These are phyloP conservation scores for Botrytis medusae DNA, from an alignment of 2,329 filamentous ascomycete genomes.

Conservation along the genomic window DNA sequence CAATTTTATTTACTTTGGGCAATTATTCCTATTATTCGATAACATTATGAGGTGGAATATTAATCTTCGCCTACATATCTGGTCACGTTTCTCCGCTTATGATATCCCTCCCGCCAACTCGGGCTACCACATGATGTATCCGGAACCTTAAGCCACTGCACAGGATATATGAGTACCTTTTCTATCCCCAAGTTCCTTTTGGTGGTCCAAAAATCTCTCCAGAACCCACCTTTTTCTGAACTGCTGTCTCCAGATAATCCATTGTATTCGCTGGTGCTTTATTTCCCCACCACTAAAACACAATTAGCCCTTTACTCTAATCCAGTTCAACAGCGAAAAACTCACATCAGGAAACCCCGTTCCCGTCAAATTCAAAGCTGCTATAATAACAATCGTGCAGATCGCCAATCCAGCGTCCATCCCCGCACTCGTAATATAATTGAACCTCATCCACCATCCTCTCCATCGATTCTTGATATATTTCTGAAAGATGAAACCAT, in stretches of 20 bases:
- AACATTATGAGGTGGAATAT: not conserved
- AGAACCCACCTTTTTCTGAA: slow-evolving; percentile 25
- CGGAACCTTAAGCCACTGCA: not conserved
- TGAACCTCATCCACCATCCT: slow-evolving; percentile 77
- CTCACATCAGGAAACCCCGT: slow-evolving; percentile 52
- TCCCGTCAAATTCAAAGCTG: slow-evolving; percentile 61
- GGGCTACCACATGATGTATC: not conserved
- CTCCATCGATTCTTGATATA: slow-evolving; percentile 63
- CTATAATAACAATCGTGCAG: slow-evolving; percentile 68
- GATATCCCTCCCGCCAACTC: not conserved
- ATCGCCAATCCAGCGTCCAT: slow-evolving; percentile 68
- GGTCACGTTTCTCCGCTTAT: not conserved
- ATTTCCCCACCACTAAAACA: slow-evolving; percentile 64
- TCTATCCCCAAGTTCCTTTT: slow-evolving; percentile 16
- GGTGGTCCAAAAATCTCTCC: slow-evolving; percentile 29
- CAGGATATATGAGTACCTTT: not conserved
- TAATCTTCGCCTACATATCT: no score
- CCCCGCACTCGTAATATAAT: slow-evolving; percentile 72
- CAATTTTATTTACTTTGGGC: not conserved
- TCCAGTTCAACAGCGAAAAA: not conserved
- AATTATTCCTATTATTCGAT: not conserved
- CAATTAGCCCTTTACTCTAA: not conserved
- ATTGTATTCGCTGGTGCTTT: slow-evolving; percentile 39
- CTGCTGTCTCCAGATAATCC: slow-evolving; percentile 27
- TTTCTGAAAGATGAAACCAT: slow-evolving; percentile 69